Base-by-base conservation (phyloP, 495 filamentous ascomycete species). In the Hypoxylon perforatum region DNA sequence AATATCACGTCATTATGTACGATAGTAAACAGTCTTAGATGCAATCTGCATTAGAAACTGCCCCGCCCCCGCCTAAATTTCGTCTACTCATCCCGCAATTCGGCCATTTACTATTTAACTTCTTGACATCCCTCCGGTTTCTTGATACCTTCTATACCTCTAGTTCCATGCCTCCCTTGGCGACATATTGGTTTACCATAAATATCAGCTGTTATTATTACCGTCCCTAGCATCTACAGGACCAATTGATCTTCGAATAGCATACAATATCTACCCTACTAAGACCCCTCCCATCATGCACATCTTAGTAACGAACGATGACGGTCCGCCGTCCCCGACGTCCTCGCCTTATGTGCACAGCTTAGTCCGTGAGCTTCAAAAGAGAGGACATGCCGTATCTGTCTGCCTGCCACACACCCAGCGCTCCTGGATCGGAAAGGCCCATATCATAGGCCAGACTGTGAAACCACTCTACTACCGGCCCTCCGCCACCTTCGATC, bases 351-450 rank as follows among this genome's bases (percentile, higher is more conserved):
- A 99, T 71, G 86, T 97, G 63, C 93, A 96, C 80, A 88, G 91
- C 33, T 88, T 97, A 70, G 87, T 97, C 12, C 80, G 86, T 35
- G 84, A 88, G 19, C 89, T 99, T 36, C 91, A 95, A 77, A 70
- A 78, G 28, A 86, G 87, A 15, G 92, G 94, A 9, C 94, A 96
- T 76, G 84, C 82, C 36, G 92, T 98, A 60, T 94, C 91, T 2
- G 94, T 98, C 41, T 86, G 95, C 59, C 86, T 99, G 3, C 95
- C 95, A 0, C 89, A 97, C 76, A 88, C 88, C 9, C 95, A 99
- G 77, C 90, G 94, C 47, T 96, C 92, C 53, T 99, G 95, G 95
- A 97, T 99, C 68, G 93, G 93, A 57, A 99, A 99, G 81, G 95
- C 95, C 18, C 94, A 98, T 74, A 88, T 97, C 42, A 89, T 97